Evolutionary conservation across 202 grass and related monocot species (phyloP).

Genomic region (Cymbopogon flexuosus): DNA sequence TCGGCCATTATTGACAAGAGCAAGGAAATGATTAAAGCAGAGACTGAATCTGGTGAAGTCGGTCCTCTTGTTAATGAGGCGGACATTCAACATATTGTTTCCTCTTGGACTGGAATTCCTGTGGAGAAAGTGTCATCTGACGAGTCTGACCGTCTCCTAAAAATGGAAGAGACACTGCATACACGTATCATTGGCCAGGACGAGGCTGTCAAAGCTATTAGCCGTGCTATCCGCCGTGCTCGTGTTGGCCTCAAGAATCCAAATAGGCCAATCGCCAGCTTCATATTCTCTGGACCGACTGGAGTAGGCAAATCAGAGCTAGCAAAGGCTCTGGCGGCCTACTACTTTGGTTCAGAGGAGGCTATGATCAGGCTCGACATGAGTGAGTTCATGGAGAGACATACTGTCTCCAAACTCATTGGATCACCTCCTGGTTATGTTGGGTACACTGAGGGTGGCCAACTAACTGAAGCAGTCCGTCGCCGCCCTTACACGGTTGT

Average conservation of each 20-base stretch:
- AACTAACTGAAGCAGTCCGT: constrained; percentile 76
- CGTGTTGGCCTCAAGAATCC: constrained; percentile 84
- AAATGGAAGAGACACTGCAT: constrained; percentile 88
- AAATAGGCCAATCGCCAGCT: constrained; percentile 79
- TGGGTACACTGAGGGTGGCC: constrained; percentile 83
- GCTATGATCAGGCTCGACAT: constrained; percentile 93
- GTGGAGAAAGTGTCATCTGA: constrained; percentile 82
- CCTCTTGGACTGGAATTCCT: constrained; percentile 82
- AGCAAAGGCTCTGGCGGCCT: constrained; percentile 69
- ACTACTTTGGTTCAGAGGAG: constrained; percentile 83
- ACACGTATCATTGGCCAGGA: constrained; percentile 81
- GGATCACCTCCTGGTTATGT: constrained; percentile 92
- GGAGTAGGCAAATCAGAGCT: constrained; percentile 90
- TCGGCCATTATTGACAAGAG: constrained; percentile 62
- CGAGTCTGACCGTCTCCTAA: constrained; percentile 76
- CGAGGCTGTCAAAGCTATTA: constrained; percentile 82
- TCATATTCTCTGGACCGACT: constrained; percentile 88
- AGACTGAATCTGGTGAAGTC: constrained; percentile 62
- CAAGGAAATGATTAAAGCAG: constrained; percentile 78
- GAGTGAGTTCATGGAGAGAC: constrained; percentile 95
- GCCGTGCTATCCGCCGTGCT: constrained; percentile 74
- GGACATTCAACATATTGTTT: constrained; percentile 86
- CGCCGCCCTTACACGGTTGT: constrained; percentile 77
- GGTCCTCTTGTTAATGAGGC: constrained; percentile 69
- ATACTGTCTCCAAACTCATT: constrained; percentile 84